Evolutionary conservation across 768 basidiomycete species (phyloP), one percentile per base, ranked within the genome.

Genomic region (Boletus pseudo-olivaceus): DNA sequence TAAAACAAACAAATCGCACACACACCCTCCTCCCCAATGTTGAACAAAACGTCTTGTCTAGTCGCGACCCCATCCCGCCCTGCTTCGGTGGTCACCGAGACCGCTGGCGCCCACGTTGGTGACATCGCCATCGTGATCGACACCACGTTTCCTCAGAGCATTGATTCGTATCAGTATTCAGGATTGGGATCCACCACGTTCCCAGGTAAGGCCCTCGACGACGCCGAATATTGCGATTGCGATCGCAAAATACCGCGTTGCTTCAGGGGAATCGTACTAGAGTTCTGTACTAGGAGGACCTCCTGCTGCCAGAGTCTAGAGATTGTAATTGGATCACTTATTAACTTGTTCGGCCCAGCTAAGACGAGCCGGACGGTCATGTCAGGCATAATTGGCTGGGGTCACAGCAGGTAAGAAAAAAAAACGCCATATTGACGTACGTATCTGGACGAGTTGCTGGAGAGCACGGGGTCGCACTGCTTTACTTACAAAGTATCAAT

Each of bases 71-170:
- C 88, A 81, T 76, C 61, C 84, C 80, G 0, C 94, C 93, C 70
- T 97, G 94, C 30, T 93, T 76, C 5, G 97, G 96, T 3, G 93
- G 95, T 23, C n/a, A n/a, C n/a, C n/a, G n/a, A n/a, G n/a, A n/a
- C n/a, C n/a, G n/a, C n/a, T n/a, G n/a, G n/a, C n/a, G n/a, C n/a
- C n/a, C n/a, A n/a, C n/a, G n/a, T n/a, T n/a, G n/a, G n/a, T n/a
- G n/a, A n/a, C n/a, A n/a, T n/a, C n/a, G n/a, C n/a, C n/a, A n/a
- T n/a, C n/a, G n/a, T n/a, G n/a, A n/a, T n/a, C n/a, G n/a, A n/a
- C n/a, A n/a, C n/a, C n/a, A n/a, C n/a, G n/a, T n/a, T n/a, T n/a
- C n/a, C n/a, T n/a, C n/a, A n/a, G n/a, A n/a, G n/a, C n/a, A n/a
- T n/a, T n/a, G n/a, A n/a, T n/a, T n/a, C n/a, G n/a, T n/a, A n/a